Conservation (phyloP, 768 basidiomycete genomes). For the Suillus weaverae region DNA sequence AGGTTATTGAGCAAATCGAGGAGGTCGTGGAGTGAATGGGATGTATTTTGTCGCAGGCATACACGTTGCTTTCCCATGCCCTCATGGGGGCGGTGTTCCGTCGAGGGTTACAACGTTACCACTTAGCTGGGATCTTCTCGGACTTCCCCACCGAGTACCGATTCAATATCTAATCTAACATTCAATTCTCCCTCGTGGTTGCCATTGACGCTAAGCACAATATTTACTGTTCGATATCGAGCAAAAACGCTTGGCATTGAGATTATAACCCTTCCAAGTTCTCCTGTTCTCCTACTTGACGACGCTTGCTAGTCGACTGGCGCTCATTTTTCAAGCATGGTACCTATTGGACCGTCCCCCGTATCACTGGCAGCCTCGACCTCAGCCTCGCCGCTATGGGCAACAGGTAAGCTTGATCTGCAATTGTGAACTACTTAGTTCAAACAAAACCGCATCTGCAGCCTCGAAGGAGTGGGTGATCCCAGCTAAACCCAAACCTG, state of each 20-base stretch:
- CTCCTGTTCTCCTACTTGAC: conserved; percentile 12
- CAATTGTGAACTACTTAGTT: neutral
- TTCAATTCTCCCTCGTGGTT: conserved; percentile 1
- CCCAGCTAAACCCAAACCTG: conserved; percentile 83
- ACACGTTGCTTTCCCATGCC: neutral
- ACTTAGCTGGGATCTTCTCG: neutral
- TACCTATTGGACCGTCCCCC: conserved; percentile 30
- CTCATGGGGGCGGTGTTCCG: conserved; percentile 3
- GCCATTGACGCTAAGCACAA: neutral
- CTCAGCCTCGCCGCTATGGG: conserved; percentile 68
- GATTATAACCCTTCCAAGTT: neutral
- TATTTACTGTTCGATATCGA: neutral
- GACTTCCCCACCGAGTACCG: neutral
- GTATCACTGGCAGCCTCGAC: conserved; percentile 33
- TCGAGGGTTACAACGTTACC: neutral
- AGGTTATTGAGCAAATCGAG: conserved; percentile 89
- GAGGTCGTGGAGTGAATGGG: conserved; percentile 57
- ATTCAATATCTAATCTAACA: conserved; percentile 2
- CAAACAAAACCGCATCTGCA: conserved; percentile 30
- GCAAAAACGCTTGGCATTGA: neutral
- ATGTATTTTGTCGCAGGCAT: neutral
- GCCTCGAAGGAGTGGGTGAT: conserved; percentile 92
- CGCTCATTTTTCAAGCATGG: conserved; percentile 26
- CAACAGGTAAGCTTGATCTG: conserved; percentile 53
- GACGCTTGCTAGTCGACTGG: conserved; percentile 17